phyloP scores from a whole-genome alignment of 192 early-diverging fungal species.

The Chytriomyces sp. region DNA sequence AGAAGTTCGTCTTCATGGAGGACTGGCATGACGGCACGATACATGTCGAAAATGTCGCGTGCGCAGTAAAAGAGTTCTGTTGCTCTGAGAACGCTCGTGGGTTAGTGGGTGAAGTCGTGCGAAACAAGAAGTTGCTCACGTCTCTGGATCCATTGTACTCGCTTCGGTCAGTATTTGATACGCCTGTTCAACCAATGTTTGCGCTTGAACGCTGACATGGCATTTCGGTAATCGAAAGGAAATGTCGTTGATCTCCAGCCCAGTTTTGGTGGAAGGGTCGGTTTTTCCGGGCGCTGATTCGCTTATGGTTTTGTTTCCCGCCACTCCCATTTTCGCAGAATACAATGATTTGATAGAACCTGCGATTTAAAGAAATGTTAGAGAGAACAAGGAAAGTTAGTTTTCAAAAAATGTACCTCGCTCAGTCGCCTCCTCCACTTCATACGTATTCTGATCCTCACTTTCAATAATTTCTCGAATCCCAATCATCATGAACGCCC shows the following conservation, averaged over 20 bases:
- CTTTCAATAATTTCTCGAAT: conserved; percentile 45
- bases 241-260: conserved; percentile 6
- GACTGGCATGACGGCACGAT: conserved; percentile 65
- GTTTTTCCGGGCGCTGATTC: conserved; percentile 11
- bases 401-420: conserved; percentile 15
- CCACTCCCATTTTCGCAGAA: conserved; percentile 20
- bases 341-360: conserved; percentile 24
- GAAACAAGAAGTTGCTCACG: conserved; percentile 10
- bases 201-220: conserved; percentile 47
- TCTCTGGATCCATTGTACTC: conserved; percentile 15
- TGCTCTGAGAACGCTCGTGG: conserved; percentile 15
- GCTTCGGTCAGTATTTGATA: conserved; percentile 40
- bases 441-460: conserved; percentile 48
- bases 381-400: neutral
- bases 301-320: neutral
- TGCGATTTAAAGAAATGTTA: neutral
- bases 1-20: conserved; percentile 62
- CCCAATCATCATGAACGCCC: conserved; percentile 28
- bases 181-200: conserved; percentile 48
- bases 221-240: conserved; percentile 42
- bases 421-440: conserved; percentile 45
- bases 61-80: conserved; percentile 39
- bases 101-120: neutral
- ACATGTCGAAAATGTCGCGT: conserved; percentile 62
- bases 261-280: conserved; percentile 20